These are phyloP conservation scores for Nakaseomyces bracarensis DNA, from an alignment of 1,139 yeast genomes.

Conservation along the genomic window DNA sequence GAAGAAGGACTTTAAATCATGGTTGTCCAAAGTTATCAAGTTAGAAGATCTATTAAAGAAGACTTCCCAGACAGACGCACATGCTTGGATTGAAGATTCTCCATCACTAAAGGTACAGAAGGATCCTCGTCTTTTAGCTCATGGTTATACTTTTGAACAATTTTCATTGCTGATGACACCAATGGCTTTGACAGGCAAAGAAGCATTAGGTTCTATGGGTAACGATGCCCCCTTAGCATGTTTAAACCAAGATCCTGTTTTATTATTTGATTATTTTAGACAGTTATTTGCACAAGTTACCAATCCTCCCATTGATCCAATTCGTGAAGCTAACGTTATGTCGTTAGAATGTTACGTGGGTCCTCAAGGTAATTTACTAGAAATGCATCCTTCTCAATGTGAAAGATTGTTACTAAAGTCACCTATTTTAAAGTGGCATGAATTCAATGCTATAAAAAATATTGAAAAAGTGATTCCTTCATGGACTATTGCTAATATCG, in stretches of 20 bases:
- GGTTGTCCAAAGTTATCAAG: constrained; percentile 82
- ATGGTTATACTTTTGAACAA: constrained; percentile 92
- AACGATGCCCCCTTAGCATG: constrained; percentile 97
- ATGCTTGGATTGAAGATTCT: constrained; percentile 20
- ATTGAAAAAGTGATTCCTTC: constrained; percentile 70
- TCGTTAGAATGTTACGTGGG: constrained; percentile 94
- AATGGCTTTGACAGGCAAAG: constrained; percentile 88
- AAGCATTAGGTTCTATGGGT: constrained; percentile 97
- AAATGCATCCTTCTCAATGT: constrained; percentile 88
- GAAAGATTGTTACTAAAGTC: constrained; percentile 75
- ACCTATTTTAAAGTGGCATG: constrained; percentile 69
- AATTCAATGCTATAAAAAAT: constrained; percentile 64
- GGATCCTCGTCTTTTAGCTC: constrained; percentile 78
- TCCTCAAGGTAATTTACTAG: constrained; percentile 92
- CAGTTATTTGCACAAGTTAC: constrained; percentile 97
- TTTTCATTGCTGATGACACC: constrained; percentile 76
- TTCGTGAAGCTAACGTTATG: constrained; percentile 95
- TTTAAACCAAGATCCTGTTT: constrained; percentile 83
- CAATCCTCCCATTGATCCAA: constrained; percentile 97
- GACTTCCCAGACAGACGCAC: constrained; percentile 30
- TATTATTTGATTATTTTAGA: constrained; percentile 88
- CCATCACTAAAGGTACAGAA: constrained; percentile 47
- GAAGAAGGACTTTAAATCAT: constrained; percentile 83
- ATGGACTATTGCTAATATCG: constrained; percentile 78
- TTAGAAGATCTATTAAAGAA: constrained; percentile 62